Evolutionary conservation across 2,329 filamentous ascomycete genomes (phyloP).

Genomic region (Penicillium frequentans): DNA sequence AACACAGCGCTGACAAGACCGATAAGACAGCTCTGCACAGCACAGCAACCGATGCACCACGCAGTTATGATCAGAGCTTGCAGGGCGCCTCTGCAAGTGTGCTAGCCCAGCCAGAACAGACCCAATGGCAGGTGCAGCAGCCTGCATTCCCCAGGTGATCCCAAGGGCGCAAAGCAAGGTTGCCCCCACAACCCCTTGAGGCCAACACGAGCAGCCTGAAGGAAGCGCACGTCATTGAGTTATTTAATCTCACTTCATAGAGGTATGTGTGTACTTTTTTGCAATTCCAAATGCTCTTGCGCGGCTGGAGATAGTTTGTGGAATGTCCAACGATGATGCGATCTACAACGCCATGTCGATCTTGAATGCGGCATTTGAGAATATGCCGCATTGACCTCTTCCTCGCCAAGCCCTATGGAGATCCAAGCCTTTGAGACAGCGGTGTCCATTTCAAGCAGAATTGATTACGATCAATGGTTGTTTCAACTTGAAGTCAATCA

Average conservation of each 20-base stretch:
- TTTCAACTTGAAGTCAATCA: not conserved
- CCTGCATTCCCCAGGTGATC: constrained; percentile 15
- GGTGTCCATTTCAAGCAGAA: not conserved
- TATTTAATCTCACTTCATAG: not conserved
- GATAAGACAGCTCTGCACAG: not conserved
- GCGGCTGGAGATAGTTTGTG: not conserved
- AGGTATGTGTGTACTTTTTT: not conserved
- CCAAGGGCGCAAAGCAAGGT: constrained; percentile 23
- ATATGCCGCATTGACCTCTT: not conserved
- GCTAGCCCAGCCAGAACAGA: constrained; percentile 6
- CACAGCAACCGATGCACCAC: constrained; percentile 2
- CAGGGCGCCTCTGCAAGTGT: not conserved
- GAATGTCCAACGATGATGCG: not conserved
- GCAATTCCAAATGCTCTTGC: not conserved
- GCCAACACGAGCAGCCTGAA: constrained; percentile 1
- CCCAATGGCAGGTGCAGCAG: constrained; percentile 13
- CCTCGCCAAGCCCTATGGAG: not conserved
- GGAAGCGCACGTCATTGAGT: not conserved
- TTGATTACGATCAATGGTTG: not conserved
- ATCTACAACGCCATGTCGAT: not conserved
- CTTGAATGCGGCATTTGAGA: not conserved
- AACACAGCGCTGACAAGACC: not conserved
- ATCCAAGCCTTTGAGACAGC: not conserved
- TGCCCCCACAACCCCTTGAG: constrained; percentile 8
- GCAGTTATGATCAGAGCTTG: constrained; percentile 4